Percentiles rank a stretch among this genome's conserved stretches.
phyloP scores from a whole-genome alignment of 2,329 filamentous ascomycete species.

The Metarhizium guizhouense region DNA sequence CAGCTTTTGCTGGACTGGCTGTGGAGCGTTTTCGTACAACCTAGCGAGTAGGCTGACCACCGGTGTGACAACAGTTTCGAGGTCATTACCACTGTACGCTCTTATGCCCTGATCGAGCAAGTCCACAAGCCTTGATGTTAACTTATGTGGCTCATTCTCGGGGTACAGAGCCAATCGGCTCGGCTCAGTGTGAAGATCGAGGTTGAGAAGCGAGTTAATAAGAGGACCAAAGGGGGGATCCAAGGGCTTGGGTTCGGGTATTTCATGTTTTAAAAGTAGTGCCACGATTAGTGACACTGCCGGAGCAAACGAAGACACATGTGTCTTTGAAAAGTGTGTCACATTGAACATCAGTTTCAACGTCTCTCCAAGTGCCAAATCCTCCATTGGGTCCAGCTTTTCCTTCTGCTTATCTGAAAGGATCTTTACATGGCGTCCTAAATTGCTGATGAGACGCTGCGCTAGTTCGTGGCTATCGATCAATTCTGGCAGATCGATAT shows the following conservation, averaged over 20 bases:
- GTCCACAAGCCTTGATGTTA: slow-evolving; percentile 57
- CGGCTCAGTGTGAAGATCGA: slow-evolving; percentile 55
- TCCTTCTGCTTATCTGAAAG: slow-evolving; percentile 21
- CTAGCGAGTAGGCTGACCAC: slow-evolving; percentile 65
- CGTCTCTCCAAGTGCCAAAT: slow-evolving; percentile 75
- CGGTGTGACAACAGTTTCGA: slow-evolving; percentile 64
- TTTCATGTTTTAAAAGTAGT: slow-evolving; percentile 53
- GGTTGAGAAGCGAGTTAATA: slow-evolving; percentile 72
- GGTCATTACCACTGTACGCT: slow-evolving; percentile 55
- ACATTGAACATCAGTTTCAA: slow-evolving; percentile 87
- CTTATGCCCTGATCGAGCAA: slow-evolving; percentile 61
- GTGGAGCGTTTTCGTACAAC: slow-evolving; percentile 61
- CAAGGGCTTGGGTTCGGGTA: slow-evolving; percentile 56
- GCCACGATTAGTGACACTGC: slow-evolving; percentile 62
- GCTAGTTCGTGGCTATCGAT: slow-evolving; percentile 30
- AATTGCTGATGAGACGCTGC: slow-evolving; percentile 57
- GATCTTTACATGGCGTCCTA: slow-evolving; percentile 57
- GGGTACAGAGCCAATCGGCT: slow-evolving; percentile 56
- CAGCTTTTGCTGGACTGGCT: slow-evolving; percentile 51
- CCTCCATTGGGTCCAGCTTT: slow-evolving; percentile 51
- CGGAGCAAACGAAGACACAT: slow-evolving; percentile 52
- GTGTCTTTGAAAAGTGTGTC: slow-evolving; percentile 61
- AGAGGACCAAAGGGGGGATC: slow-evolving; percentile 63
- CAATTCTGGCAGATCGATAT: slow-evolving; percentile 39
- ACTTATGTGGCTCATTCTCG: slow-evolving; percentile 44